These are phyloP conservation scores for Globisporangium takayamanum DNA, from an alignment of 352 stramenopile species.

Conservation along the genomic window DNA sequence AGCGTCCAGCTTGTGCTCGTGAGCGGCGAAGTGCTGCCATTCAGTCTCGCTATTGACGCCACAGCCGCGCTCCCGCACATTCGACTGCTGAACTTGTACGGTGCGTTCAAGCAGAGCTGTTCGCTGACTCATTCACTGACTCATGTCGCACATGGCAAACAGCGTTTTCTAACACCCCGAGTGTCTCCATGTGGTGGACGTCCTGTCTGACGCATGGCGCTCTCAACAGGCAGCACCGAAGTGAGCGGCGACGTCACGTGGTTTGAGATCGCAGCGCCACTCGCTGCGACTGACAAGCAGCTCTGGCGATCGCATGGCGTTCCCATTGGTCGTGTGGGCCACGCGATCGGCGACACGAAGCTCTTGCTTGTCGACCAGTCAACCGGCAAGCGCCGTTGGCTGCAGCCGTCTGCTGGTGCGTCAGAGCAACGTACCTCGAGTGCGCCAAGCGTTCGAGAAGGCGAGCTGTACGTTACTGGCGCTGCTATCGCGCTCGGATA, in stretches of 20 bases:
- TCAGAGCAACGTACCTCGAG: not conserved
- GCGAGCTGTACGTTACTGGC: slow-evolving; percentile 34
- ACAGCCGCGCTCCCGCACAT: slow-evolving; percentile 18
- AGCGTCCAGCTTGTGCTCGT: slow-evolving; percentile 32
- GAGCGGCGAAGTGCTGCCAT: slow-evolving; percentile 40
- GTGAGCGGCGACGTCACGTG: slow-evolving; percentile 54
- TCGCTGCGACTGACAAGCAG: slow-evolving; percentile 11
- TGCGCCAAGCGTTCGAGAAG: not conserved
- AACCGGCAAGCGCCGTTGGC: not conserved
- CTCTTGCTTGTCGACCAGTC: slow-evolving; percentile 19
- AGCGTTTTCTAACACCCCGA: not conserved
- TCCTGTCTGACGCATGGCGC: too few relatives aligned
- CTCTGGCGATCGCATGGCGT: slow-evolving; percentile 32
- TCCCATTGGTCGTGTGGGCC: slow-evolving; percentile 27
- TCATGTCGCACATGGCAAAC: not conserved
- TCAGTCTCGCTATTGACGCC: slow-evolving; percentile 21
- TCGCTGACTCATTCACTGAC: not conserved
- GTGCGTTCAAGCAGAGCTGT: slow-evolving; percentile 13
- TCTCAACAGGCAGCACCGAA: slow-evolving; percentile 40
- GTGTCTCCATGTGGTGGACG: too few relatives aligned
- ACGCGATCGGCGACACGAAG: slow-evolving; percentile 20
- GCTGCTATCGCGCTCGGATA: slow-evolving; percentile 30
- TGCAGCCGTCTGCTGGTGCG: not conserved
- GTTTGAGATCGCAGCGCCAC: slow-evolving; percentile 24
- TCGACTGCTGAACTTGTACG: slow-evolving; percentile 54